These are phyloP conservation scores for Albugo candida DNA, from an alignment of 352 stramenopile genomes.

Conservation along the genomic window DNA sequence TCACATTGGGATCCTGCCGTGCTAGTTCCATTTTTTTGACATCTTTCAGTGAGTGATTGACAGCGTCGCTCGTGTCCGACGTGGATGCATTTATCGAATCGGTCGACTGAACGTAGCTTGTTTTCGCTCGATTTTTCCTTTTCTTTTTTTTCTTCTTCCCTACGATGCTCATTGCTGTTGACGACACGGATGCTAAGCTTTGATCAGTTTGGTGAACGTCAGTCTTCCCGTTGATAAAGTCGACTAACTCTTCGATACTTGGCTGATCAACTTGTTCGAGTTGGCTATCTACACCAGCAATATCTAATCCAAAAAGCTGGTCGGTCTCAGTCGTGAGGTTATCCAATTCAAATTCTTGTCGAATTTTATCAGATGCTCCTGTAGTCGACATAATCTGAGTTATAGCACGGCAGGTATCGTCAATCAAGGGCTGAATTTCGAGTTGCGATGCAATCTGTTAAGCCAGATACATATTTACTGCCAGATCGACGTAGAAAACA, in stretches of 20 bases:
- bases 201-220: slow-evolving; percentile 14
- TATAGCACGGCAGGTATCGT: slow-evolving; percentile 62
- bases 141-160: slow-evolving; percentile 54
- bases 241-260: slow-evolving; percentile 60
- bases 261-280: slow-evolving; percentile 54
- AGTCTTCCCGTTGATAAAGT: slow-evolving; percentile 55
- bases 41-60: not conserved
- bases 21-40: slow-evolving; percentile 16
- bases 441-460: slow-evolving; percentile 42
- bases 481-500: not conserved
- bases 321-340: slow-evolving; percentile 10
- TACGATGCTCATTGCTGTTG: slow-evolving; percentile 17
- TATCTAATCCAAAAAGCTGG: slow-evolving; percentile 24
- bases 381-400: slow-evolving; percentile 72
- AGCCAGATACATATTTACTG: not conserved
- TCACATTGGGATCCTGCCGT: slow-evolving; percentile 44
- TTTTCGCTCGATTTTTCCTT: slow-evolving; percentile 21
- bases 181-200: slow-evolving; percentile 5
- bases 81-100: not conserved
- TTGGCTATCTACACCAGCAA: slow-evolving; percentile 59
- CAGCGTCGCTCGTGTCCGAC: not conserved
- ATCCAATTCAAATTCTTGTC: slow-evolving; percentile 60
- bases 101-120: slow-evolving; percentile 4
- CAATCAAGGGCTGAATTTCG: slow-evolving; percentile 62
- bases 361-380: slow-evolving; percentile 46